phyloP scores from a whole-genome alignment of 2,329 filamentous ascomycete genomes.

The Xylaria sp. region DNA sequence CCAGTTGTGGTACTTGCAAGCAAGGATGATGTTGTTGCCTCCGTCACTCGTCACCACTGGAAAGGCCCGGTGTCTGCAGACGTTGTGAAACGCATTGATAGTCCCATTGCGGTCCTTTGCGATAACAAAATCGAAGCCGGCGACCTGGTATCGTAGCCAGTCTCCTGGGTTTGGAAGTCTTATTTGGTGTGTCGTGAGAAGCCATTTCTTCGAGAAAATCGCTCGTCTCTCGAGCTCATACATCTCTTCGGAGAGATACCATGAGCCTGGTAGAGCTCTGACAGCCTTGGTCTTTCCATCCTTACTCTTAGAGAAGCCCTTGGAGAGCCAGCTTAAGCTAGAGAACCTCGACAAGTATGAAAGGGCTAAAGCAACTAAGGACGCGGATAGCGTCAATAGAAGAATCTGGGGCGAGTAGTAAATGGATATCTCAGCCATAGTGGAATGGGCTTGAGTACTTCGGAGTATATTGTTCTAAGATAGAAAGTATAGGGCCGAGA shows the following conservation, averaged over 20 bases:
- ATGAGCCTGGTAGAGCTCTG: constrained; percentile 58
- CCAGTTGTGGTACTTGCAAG: constrained; percentile 73
- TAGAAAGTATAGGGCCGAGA: not conserved
- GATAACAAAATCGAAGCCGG: constrained; percentile 38
- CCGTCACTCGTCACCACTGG: constrained; percentile 64
- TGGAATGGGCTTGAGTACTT: constrained; percentile 10
- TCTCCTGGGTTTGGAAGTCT: constrained; percentile 36
- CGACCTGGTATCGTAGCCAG: constrained; percentile 39
- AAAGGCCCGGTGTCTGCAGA: constrained; percentile 71
- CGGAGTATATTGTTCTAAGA: not conserved
- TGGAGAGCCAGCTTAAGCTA: constrained; percentile 23
- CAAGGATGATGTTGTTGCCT: constrained; percentile 64
- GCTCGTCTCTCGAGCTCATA: constrained; percentile 67
- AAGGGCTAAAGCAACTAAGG: constrained; percentile 31
- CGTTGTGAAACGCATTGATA: constrained; percentile 67
- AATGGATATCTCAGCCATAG: constrained; percentile 32
- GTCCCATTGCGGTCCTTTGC: constrained; percentile 34
- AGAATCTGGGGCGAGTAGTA: constrained; percentile 38
- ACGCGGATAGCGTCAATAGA: constrained; percentile 33
- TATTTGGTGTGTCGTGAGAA: constrained; percentile 61
- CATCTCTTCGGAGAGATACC: constrained; percentile 65
- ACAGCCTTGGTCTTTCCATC: constrained; percentile 20
- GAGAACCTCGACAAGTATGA: constrained; percentile 28
- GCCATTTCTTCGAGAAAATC: constrained; percentile 68
- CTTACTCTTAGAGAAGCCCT: constrained; percentile 25